These are phyloP conservation scores for Candida ficus DNA, from an alignment of 805 yeast species.

Conservation along the genomic window DNA sequence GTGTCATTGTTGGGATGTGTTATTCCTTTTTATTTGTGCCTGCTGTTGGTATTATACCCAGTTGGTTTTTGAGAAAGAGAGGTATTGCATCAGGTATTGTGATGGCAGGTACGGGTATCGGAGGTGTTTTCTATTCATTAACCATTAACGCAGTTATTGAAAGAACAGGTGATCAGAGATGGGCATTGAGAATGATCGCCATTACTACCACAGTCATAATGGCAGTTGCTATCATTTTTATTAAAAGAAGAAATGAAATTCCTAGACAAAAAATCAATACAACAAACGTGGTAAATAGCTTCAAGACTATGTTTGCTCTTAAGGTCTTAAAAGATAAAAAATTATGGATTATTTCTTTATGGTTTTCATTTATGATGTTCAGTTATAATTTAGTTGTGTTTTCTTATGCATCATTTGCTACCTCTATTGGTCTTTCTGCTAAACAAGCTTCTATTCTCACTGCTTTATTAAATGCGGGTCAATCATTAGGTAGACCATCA, in stretches of 20 bases:
- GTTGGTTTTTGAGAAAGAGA: conserved; percentile 63
- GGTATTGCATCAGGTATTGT: conserved; percentile 47
- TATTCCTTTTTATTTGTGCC: conserved; percentile 54
- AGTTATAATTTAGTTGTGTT: conserved; percentile 41
- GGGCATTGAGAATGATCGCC: conserved; percentile 46
- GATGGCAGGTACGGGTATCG: conserved; percentile 47
- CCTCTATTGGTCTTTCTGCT: conserved; percentile 42
- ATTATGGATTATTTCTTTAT: conserved; percentile 29
- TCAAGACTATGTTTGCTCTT: conserved; percentile 31
- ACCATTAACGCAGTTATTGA: conserved; percentile 39
- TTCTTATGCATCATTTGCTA: conserved; percentile 42
- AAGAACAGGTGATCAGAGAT: conserved; percentile 36
- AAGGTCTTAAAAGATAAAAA: conserved; percentile 26
- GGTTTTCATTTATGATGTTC: conserved; percentile 34
- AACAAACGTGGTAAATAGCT: conserved; percentile 9
- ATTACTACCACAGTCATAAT: conserved; percentile 32
- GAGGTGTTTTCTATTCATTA: conserved; percentile 42
- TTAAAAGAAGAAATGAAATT: conserved; percentile 26
- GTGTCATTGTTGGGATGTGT: conserved; percentile 51
- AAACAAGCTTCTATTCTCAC: conserved; percentile 40
- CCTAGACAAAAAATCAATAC: conserved; percentile 11
- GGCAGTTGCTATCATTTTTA: conserved; percentile 35
- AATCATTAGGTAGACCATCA: conserved; percentile 42
- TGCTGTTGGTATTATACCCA: conserved; percentile 55
- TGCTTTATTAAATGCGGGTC: conserved; percentile 43